phyloP scores from a whole-genome alignment of 83 land plant genomes.

The Diphasiastrum complanatum region DNA sequence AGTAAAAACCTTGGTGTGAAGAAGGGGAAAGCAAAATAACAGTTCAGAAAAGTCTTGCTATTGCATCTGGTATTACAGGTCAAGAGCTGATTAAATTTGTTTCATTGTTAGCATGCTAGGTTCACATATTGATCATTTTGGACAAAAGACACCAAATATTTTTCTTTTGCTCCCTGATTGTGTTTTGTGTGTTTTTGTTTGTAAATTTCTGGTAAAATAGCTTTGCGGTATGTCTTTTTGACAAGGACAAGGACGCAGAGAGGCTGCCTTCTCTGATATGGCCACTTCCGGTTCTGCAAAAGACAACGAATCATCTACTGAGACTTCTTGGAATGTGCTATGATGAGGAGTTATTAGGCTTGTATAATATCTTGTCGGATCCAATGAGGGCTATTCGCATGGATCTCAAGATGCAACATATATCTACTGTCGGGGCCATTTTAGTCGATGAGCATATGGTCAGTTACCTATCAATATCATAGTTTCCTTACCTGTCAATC shows the following conservation, averaged over 20 bases:
- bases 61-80: too few species aligned
- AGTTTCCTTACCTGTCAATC: neutral
- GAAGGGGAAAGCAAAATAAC: constrained; percentile 37
- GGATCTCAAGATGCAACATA: constrained; percentile 98
- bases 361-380: constrained; percentile 93
- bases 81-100: too few species aligned
- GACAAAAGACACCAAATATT: too few species aligned
- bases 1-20: constrained; percentile 65
- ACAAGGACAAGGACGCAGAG: constrained; percentile 94
- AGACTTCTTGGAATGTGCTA: constrained; percentile 56
- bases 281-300: constrained; percentile 72
- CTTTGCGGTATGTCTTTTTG: constrained; percentile 6
- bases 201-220: constrained; percentile 8
- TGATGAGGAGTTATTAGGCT: constrained; percentile 54
- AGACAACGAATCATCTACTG: constrained; percentile 71
- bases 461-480: constrained; percentile 2
- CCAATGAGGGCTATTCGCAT: constrained; percentile 92
- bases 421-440: constrained; percentile 66
- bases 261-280: constrained; percentile 74
- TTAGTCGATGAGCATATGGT: constrained; percentile 97
- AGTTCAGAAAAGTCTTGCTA: too few species aligned
- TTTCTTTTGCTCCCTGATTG: neutral
- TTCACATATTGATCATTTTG: too few species aligned
- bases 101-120: too few species aligned
- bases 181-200: neutral